These are phyloP conservation scores for Macrolepiota fuliginosa DNA, from an alignment of 768 basidiomycete genomes.

Conservation along the genomic window DNA sequence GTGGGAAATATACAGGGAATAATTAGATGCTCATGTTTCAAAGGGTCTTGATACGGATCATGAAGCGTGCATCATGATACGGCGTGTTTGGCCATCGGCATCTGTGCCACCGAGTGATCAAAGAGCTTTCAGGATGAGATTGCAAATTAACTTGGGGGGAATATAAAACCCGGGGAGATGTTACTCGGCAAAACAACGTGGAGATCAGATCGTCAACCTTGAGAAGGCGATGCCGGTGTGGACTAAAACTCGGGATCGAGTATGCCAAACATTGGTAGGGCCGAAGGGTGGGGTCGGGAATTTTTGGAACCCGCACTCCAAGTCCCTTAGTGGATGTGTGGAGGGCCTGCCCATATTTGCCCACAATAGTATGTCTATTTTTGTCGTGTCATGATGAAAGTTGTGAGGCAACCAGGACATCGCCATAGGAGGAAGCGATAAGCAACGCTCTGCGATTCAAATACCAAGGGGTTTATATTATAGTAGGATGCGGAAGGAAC, in stretches of 20 bases:
- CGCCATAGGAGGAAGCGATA: not conserved
- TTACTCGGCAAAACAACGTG: too few species aligned
- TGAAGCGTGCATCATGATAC: not conserved
- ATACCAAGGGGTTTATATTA: too few species aligned
- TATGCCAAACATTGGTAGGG: too few species aligned
- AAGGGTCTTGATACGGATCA: not conserved
- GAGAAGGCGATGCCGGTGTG: too few species aligned
- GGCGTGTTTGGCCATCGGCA: not conserved
- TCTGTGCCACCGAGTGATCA: not conserved
- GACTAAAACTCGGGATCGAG: too few species aligned
- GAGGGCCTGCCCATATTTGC: not conserved
- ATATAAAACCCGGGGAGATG: not conserved
- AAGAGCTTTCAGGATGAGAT: not conserved
- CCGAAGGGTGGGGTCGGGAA: too few species aligned
- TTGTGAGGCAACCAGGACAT: not conserved
- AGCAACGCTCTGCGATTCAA: too few species aligned
- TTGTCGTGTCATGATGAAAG: not conserved
- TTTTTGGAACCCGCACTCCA: not conserved
- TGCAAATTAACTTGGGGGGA: not conserved
- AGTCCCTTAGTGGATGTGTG: not conserved
- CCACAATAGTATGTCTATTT: not conserved
- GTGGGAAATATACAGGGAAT: not conserved
- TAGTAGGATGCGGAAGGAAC: too few species aligned
- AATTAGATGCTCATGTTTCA: not conserved
- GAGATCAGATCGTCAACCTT: too few species aligned